Percentiles rank a stretch among this genome's conserved stretches.
Evolutionary conservation across 176 grass and related monocot species (phyloP).

Genomic region (Secale cereale): DNA sequence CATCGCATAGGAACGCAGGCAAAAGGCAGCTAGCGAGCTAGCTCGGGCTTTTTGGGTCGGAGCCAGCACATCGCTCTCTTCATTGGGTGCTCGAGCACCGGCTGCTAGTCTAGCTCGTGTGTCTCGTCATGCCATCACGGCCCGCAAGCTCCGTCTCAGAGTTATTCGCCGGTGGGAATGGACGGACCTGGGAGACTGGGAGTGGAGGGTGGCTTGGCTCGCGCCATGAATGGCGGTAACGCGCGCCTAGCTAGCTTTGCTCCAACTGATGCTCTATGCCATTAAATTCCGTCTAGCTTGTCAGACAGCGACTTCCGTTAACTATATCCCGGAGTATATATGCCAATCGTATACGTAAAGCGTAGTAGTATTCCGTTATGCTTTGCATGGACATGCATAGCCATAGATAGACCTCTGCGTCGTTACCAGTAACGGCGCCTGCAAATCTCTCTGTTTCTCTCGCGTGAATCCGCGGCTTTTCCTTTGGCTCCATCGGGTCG

Average conservation of each 20-base stretch:
- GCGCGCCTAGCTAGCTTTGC: not conserved
- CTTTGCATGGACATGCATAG: not conserved
- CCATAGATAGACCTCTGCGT: not conserved
- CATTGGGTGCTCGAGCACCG: not conserved
- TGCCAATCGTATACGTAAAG: not conserved
- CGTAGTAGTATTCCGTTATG: not conserved
- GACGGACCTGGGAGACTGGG: not conserved
- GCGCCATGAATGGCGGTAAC: constrained; percentile 3
- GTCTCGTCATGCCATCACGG: not conserved
- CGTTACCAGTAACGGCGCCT: not conserved
- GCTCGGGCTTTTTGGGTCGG: no score
- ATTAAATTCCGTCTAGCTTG: not conserved
- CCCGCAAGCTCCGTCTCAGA: not conserved
- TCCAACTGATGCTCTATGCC: not conserved
- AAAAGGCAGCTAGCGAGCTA: no score
- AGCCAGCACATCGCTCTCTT: no score
- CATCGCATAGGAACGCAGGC: no score
- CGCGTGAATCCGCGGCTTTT: not conserved
- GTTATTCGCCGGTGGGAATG: not conserved
- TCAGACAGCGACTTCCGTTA: not conserved
- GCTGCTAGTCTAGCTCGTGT: not conserved
- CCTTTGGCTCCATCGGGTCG: not conserved
- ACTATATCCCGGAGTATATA: no score
- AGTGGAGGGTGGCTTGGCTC: constrained; percentile 1
- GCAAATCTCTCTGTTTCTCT: not conserved